Evolutionary conservation across 139 green algal genomes (phyloP).

Genomic region (Tetraselmis chui): DNA sequence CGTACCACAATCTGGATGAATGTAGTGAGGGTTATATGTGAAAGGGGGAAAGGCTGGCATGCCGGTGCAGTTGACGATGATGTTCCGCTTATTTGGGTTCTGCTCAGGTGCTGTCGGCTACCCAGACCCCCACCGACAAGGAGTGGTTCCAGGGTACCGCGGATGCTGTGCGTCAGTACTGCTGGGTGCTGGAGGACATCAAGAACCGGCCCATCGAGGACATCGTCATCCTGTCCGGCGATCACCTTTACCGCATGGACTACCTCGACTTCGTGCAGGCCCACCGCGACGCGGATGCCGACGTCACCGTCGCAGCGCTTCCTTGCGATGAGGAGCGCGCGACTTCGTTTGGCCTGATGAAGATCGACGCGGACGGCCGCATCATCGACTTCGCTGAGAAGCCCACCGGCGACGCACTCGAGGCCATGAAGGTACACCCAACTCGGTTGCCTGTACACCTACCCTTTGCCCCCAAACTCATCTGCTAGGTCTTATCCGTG

Average conservation of each 20-base stretch:
- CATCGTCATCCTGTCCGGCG: conserved; percentile 91
- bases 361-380: conserved; percentile 74
- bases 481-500: neutral
- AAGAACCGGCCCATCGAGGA: conserved; percentile 92
- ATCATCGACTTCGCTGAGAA: conserved; percentile 92
- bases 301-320: conserved; percentile 93
- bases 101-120: conserved; percentile 91
- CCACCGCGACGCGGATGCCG: conserved; percentile 80
- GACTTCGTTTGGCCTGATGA: conserved; percentile 93
- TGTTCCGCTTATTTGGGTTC: too few relatives aligned
- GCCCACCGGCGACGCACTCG: conserved; percentile 88
- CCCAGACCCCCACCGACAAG: conserved; percentile 68
- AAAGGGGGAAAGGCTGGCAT: too few relatives aligned
- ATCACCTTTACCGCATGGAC: conserved; percentile 98
- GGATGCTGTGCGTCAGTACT: conserved; percentile 95
- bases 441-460: too few relatives aligned
- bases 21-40: too few relatives aligned
- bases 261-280: conserved; percentile 98
- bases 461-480: neutral
- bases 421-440: conserved; percentile 66
- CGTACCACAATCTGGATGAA: too few relatives aligned
- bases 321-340: conserved; percentile 75
- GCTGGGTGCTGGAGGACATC: conserved; percentile 88
- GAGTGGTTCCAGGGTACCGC: conserved; percentile 91
- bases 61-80: too few relatives aligned